Evolutionary conservation across 2,329 filamentous ascomycete genomes (phyloP).

Genomic region (Coleophoma cylindrospora): DNA sequence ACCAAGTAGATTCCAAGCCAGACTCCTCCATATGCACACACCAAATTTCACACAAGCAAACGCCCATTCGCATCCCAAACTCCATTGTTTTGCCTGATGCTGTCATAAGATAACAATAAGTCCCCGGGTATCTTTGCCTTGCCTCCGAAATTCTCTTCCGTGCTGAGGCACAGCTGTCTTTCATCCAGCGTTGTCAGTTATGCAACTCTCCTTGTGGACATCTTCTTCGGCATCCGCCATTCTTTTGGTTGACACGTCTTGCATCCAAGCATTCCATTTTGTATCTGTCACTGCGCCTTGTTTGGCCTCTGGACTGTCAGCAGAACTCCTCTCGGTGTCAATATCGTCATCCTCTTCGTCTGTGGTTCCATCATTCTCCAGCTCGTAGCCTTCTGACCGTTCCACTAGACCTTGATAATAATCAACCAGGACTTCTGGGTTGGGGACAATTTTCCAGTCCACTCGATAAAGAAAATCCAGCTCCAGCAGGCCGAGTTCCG

Average conservation of each 20-base stretch:
- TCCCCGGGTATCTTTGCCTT: conserved; percentile 10
- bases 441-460: conserved; percentile 95
- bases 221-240: neutral
- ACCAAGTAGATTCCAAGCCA: neutral
- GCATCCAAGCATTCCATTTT: conserved; percentile 25
- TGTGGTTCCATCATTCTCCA: conserved; percentile 35
- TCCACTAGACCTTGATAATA: conserved; percentile 88
- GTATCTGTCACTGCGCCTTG: conserved; percentile 12
- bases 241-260: conserved; percentile 18
- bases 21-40: neutral
- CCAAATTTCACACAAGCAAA: too few relatives aligned
- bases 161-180: neutral
- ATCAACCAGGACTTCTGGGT: conserved; percentile 86
- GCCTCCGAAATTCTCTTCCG: neutral
- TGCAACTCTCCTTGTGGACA: neutral
- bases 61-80: conserved; percentile 5
- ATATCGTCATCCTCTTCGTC: conserved; percentile 27
- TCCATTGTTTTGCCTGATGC: conserved; percentile 10
- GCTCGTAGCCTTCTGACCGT: conserved; percentile 49
- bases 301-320: conserved; percentile 22
- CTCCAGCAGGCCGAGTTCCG: conserved; percentile 85
- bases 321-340: conserved; percentile 27
- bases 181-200: too few relatives aligned
- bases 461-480: conserved; percentile 89
- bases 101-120: conserved; percentile 11